Evolutionary conservation across 1,139 yeast species (phyloP).

Genomic region (Sugiyamaella novakii): DNA sequence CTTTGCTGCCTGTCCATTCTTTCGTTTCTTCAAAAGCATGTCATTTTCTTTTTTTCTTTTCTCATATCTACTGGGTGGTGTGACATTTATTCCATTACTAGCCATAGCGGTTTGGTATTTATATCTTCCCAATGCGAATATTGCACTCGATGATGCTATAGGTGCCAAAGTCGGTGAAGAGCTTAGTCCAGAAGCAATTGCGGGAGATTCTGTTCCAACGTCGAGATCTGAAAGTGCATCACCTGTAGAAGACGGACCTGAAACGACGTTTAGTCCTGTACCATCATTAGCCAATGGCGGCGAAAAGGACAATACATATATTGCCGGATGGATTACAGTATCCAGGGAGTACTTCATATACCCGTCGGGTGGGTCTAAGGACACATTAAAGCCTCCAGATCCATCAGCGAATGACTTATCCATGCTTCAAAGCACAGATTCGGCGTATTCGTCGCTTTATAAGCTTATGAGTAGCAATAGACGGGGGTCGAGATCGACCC

Average conservation of each 20-base stretch:
- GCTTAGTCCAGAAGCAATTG: neutral
- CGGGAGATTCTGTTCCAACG: no score
- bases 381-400: slow-evolving; percentile 36
- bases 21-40: no score
- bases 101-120: slow-evolving; percentile 43
- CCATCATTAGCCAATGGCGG: no score
- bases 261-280: no score
- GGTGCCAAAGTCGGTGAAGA: neutral
- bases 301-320: slow-evolving; percentile 52
- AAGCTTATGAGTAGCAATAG: slow-evolving; percentile 52
- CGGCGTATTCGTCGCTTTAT: slow-evolving; percentile 63
- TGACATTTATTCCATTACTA: slow-evolving; percentile 70
- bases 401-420: slow-evolving; percentile 37
- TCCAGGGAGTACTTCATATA: slow-evolving; percentile 70
- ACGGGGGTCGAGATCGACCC: slow-evolving; percentile 3
- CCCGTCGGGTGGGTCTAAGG: slow-evolving; percentile 40
- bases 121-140: slow-evolving; percentile 27
- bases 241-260: no score
- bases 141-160: no score
- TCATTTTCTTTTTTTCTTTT: slow-evolving; percentile 35
- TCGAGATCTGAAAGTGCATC: no score
- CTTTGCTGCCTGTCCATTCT: no score
- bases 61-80: slow-evolving; percentile 69
- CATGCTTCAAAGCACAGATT: slow-evolving; percentile 48
- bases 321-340: slow-evolving; percentile 80